A percentile compares a stretch with the other conserved stretches of the same genome.
Conservation (phyloP, 129 eudicot species). For the Lactuca sativa region DNA sequence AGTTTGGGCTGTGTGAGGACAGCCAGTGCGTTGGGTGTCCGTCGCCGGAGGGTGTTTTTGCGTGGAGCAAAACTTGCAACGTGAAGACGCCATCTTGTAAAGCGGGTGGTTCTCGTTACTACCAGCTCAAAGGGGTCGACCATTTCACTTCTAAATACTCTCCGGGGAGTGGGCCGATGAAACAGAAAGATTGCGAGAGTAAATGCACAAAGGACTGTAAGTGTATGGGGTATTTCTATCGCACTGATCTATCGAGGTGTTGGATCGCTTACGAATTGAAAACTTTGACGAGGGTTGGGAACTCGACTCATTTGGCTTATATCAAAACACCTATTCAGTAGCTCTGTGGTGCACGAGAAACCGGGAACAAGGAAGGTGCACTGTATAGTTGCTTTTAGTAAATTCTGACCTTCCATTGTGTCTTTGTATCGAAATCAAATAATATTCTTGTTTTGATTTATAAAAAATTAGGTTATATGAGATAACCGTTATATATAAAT, state of each 20-base stretch:
- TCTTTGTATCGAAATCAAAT: not conserved
- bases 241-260: slow-evolving; percentile 43
- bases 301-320: slow-evolving; percentile 44
- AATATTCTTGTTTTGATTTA: not conserved
- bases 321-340: slow-evolving; percentile 31
- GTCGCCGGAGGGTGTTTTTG: slow-evolving; percentile 34
- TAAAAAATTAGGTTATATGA: not conserved
- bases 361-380: slow-evolving; percentile 13
- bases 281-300: slow-evolving; percentile 40
- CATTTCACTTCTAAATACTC: slow-evolving; percentile 47
- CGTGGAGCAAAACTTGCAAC: slow-evolving; percentile 51
- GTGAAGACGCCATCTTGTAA: slow-evolving; percentile 31
- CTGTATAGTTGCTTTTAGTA: too few species aligned
- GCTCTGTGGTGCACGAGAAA: not conserved
- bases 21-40: slow-evolving; percentile 60
- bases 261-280: slow-evolving; percentile 54
- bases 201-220: slow-evolving; percentile 54
- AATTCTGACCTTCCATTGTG: not conserved
- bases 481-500: too few species aligned
- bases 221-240: slow-evolving; percentile 61
- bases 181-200: slow-evolving; percentile 29
- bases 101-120: slow-evolving; percentile 32
- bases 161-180: slow-evolving; percentile 35
- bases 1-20: slow-evolving; percentile 50
- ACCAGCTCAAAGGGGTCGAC: slow-evolving; percentile 52